Evolutionary conservation across 2,329 filamentous ascomycete species (phyloP).

Genomic region (Colletotrichum echinochloae): DNA sequence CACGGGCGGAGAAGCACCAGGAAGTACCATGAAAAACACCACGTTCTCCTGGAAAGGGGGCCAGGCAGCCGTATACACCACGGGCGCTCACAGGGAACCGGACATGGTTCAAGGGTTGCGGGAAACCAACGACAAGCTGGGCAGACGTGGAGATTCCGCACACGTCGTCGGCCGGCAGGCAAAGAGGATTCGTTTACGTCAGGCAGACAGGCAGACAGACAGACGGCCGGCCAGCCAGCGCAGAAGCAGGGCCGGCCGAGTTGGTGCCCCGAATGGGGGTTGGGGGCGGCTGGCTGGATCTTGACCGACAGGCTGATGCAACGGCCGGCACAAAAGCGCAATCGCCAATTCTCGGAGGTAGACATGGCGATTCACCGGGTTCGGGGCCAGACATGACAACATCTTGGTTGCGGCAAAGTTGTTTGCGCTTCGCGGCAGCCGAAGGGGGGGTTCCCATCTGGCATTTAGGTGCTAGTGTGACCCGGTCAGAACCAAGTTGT

Average conservation of each 20-base stretch:
- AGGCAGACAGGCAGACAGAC: not conserved
- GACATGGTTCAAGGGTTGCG: constrained; percentile 31
- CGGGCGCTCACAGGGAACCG: not conserved
- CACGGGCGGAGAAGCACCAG: too few species aligned
- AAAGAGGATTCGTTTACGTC: not conserved
- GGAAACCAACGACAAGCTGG: constrained; percentile 18
- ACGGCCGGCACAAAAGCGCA: not conserved
- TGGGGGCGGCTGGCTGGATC: too few species aligned
- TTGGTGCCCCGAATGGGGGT: not conserved
- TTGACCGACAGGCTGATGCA: not conserved
- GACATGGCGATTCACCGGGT: not conserved
- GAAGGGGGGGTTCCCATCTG: not conserved
- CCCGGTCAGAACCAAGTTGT: constrained; percentile 26
- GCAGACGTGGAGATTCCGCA: constrained; percentile 7
- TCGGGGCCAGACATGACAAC: not conserved
- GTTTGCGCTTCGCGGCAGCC: not conserved
- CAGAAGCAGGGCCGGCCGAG: constrained; percentile 7
- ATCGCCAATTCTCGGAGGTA: not conserved
- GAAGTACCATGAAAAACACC: too few species aligned
- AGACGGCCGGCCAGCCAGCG: not conserved
- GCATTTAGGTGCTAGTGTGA: constrained; percentile 10
- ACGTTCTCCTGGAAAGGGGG: too few species aligned
- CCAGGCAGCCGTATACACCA: too few species aligned
- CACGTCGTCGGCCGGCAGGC: constrained; percentile 24
- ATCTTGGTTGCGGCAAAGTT: not conserved